These are phyloP conservation scores for Rhodotorula sp. DNA, from an alignment of 1,284 basidiomycete species.

Conservation along the genomic window DNA sequence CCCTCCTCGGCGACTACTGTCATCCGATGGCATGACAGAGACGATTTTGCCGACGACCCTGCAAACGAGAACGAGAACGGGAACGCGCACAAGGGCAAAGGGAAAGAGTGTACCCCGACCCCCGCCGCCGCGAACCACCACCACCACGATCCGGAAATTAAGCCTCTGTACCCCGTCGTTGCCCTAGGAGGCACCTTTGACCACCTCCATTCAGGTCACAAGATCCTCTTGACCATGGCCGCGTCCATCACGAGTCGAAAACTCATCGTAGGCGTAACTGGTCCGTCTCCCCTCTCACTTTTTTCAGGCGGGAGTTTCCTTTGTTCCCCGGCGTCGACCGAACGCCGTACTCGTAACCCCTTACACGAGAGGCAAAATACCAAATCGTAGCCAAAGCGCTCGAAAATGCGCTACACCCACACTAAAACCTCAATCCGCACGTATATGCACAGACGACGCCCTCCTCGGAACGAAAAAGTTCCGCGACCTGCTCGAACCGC, in stretches of 20 bases:
- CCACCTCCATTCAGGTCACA: slow-evolving; percentile 95
- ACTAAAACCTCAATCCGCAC: too few species aligned
- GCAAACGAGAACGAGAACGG: background rate
- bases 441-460: slow-evolving; percentile 59
- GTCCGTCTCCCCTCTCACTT: slow-evolving; percentile 51
- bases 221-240: slow-evolving; percentile 89
- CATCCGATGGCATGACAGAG: background rate
- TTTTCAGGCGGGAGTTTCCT: too few species aligned
- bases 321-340: too few species aligned
- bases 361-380: too few species aligned
- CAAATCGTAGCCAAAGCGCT: too few species aligned
- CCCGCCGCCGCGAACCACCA: too few species aligned
- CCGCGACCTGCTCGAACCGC: slow-evolving; percentile 65
- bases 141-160: too few species aligned
- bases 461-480: slow-evolving; percentile 74
- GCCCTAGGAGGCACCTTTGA: slow-evolving; percentile 84
- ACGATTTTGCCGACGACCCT: background rate
- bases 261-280: slow-evolving; percentile 85
- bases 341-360: too few species aligned
- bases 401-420: too few species aligned
- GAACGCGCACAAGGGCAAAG: background rate
- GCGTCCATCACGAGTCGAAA: slow-evolving; percentile 74
- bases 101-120: too few species aligned
- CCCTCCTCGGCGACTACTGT: background rate
- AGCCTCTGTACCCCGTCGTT: slow-evolving; percentile 39